phyloP scores from a whole-genome alignment of 306 rosid species.

The Lagenaria siceraria region DNA sequence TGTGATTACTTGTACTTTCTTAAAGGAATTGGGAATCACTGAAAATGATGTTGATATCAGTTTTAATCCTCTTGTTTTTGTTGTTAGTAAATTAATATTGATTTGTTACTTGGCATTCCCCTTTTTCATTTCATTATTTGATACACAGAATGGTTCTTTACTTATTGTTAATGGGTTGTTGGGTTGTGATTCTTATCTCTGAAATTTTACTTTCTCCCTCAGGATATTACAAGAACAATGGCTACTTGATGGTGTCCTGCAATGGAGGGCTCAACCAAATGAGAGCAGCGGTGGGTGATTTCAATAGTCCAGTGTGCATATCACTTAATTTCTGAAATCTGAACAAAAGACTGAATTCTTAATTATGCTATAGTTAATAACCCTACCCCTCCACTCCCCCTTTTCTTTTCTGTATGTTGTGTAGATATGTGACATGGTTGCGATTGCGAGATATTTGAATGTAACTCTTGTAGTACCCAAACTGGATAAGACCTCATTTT shows the following conservation, averaged over 20 bases:
- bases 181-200: neutral
- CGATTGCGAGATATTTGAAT: conserved; percentile 48
- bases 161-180: neutral
- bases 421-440: conserved; percentile 73
- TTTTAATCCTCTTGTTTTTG: neutral
- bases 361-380: neutral
- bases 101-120: neutral
- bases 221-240: conserved; percentile 50
- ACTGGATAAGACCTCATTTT: conserved; percentile 56
- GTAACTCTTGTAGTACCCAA: conserved; percentile 62
- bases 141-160: neutral
- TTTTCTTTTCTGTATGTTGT: neutral
- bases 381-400: neutral
- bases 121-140: neutral
- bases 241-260: conserved; percentile 60
- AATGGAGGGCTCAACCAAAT: conserved; percentile 77
- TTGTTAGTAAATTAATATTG: neutral
- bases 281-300: conserved; percentile 50
- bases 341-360: neutral
- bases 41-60: neutral
- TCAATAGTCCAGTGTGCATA: neutral
- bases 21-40: neutral
- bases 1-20: neutral
- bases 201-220: neutral
- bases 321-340: neutral